These are phyloP conservation scores for Clathrospora elynae DNA, from an alignment of 2,329 filamentous ascomycete species.

Conservation along the genomic window DNA sequence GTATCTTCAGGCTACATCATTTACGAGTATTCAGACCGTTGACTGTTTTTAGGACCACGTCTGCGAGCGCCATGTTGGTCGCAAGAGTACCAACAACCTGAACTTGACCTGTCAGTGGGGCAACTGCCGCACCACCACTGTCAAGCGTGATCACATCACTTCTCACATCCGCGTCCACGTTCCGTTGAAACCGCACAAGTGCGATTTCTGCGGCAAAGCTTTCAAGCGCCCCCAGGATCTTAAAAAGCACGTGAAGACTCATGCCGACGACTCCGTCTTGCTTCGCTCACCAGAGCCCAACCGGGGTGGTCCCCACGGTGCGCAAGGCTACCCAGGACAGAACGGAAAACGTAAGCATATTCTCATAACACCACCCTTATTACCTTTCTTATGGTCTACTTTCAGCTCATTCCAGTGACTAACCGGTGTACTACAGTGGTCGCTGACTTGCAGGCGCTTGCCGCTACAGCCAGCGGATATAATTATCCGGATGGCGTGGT, in stretches of 20 bases:
- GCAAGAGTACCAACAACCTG: slow-evolving; percentile 98
- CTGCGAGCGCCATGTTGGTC: slow-evolving; percentile 95
- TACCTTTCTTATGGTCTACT: slow-evolving; percentile 1
- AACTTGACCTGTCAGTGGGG: slow-evolving; percentile 98
- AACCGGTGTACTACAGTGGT: slow-evolving; percentile 47
- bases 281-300: slow-evolving; percentile 67
- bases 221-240: slow-evolving; percentile 99
- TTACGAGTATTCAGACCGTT: slow-evolving; percentile 5
- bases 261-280: slow-evolving; percentile 89
- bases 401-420: slow-evolving; percentile 38
- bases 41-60: slow-evolving; percentile 79
- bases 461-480: slow-evolving; percentile 56
- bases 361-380: slow-evolving; percentile 9
- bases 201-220: slow-evolving; percentile 96
- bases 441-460: slow-evolving; percentile 56
- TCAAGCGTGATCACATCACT: slow-evolving; percentile 99
- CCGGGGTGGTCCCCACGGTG: slow-evolving; percentile 49
- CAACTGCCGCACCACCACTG: slow-evolving; percentile 91
- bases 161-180: slow-evolving; percentile 98
- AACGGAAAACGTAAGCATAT: slow-evolving; percentile 50
- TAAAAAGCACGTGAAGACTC: slow-evolving; percentile 99
- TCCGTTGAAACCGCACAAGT: slow-evolving; percentile 98
- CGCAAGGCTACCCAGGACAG: slow-evolving; percentile 43
- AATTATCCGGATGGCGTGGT: slow-evolving; percentile 52
- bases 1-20: neutral